Base-by-base conservation (phyloP, 331 rosid species). In the Rhamnella rubrinervis region DNA sequence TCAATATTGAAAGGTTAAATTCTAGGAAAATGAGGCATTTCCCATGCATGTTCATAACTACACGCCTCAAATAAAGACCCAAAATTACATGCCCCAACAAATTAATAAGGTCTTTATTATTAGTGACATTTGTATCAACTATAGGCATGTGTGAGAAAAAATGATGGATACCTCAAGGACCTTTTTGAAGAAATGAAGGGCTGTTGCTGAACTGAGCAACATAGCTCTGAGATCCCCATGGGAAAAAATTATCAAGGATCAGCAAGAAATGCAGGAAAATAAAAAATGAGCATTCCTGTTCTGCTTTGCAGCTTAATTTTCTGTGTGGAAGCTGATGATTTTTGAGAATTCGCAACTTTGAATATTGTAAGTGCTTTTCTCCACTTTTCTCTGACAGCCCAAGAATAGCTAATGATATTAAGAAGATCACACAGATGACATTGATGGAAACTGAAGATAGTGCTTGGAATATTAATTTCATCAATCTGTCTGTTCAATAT, bases 141-240 rank as follows among this genome's bases (percentile, higher is more conserved):
- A 26, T 26, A 26, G 28, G 28, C 28, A 26, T 26, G 28, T 26
- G 28, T 26, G 4, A 67, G 6, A 52, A 35, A 6, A 53, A 31
- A 4, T 17, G n/a, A 8, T 1, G n/a, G 16, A 63, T 78, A 89
- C 96, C 95, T 92, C 96, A 46, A 83, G 37, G 6, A 84, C 16
- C 71, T 96, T 82, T 77, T 89, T 92, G 75, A 84, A 76, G 90
- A 87, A 92, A 63, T 92, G 98, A 16, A 89, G 8, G 17, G 95
- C 79, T 0, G 87, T 62, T 38, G 86, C 84, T 50, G 77, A 80
- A 28, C 75, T 80, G 70, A 89, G 74, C 57, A 83, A 2, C 0
- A 70, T 23, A 49, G 75, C 39, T 74, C 98, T 80, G 21, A 82
- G 2, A 57, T 68, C 67, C 19, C 55, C 18, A 0, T 25, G 76